Conservation (phyloP, 441 rosid species). For the Kokia cookei region DNA sequence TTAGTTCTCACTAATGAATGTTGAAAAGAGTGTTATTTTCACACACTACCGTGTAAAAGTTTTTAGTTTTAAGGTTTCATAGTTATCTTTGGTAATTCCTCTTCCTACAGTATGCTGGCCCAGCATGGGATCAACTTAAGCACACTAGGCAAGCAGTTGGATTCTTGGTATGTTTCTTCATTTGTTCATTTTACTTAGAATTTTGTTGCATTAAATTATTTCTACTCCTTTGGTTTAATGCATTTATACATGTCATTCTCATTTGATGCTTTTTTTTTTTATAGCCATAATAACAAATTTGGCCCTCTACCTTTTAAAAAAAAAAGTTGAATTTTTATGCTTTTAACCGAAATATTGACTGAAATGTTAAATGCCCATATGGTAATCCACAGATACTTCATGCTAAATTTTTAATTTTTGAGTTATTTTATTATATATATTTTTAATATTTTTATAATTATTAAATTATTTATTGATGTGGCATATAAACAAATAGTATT, state of each 20-base stretch:
- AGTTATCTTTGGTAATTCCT: slow-evolving; percentile 7
- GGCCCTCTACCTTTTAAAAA: no score
- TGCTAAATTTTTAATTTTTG: no score
- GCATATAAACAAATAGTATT: no score
- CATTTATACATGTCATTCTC: not conserved
- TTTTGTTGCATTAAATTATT: not conserved
- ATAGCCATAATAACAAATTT: no score
- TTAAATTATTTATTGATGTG: no score
- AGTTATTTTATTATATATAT: no score
- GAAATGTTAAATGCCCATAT: no score
- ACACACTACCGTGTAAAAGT: not conserved
- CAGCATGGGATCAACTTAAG: slow-evolving; percentile 68
- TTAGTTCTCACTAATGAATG: not conserved
- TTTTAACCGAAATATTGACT: no score
- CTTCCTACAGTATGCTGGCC: slow-evolving; percentile 47
- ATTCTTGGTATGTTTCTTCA: slow-evolving; percentile 50
- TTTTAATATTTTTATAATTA: no score
- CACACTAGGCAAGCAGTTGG: slow-evolving; percentile 67
- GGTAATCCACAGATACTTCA: no score
- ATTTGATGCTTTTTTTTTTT: not conserved
- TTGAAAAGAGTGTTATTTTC: not conserved
- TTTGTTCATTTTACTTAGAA: not conserved
- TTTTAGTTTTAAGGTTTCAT: not conserved
- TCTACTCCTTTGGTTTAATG: not conserved
- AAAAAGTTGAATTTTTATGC: no score